These are phyloP conservation scores for Pyricularia sp. DNA, from an alignment of 2,329 filamentous ascomycete genomes.

Conservation along the genomic window DNA sequence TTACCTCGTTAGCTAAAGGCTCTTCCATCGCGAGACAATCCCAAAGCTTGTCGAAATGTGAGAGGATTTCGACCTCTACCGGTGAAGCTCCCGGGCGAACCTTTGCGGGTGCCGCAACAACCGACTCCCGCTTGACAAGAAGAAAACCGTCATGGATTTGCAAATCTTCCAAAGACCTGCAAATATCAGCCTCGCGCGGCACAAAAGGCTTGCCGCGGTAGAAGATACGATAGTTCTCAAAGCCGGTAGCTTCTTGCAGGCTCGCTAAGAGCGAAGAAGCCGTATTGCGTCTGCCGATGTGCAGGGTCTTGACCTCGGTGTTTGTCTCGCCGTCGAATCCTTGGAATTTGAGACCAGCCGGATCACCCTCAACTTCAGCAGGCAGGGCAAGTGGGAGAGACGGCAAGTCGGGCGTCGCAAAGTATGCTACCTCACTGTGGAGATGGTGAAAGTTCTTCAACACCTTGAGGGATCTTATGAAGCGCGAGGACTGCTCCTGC, in stretches of 20 bases:
- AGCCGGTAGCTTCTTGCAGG: slow-evolving; percentile 61
- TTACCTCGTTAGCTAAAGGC: slow-evolving; percentile 56
- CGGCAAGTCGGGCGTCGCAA: slow-evolving; percentile 48
- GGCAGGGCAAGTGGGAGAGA: slow-evolving; percentile 41
- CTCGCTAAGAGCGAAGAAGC: slow-evolving; percentile 58
- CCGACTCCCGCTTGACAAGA: slow-evolving; percentile 52
- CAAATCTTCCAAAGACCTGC: slow-evolving; percentile 59
- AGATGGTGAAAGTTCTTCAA: slow-evolving; percentile 58
- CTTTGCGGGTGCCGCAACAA: slow-evolving; percentile 29
- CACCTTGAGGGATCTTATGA: slow-evolving; percentile 60
- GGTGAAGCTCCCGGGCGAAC: slow-evolving; percentile 43
- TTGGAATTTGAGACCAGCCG: slow-evolving; percentile 63
- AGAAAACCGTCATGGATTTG: slow-evolving; percentile 55
- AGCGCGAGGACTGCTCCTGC: slow-evolving; percentile 49
- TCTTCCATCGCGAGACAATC: slow-evolving; percentile 68
- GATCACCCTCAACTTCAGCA: slow-evolving; percentile 49
- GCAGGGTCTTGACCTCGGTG: slow-evolving; percentile 51
- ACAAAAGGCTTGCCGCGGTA: slow-evolving; percentile 58
- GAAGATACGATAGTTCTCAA: slow-evolving; percentile 67
- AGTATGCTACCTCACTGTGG: slow-evolving; percentile 51
- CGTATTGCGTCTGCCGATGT: slow-evolving; percentile 63
- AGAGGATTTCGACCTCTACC: slow-evolving; percentile 70
- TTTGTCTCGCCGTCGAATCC: slow-evolving; percentile 54
- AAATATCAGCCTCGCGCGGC: slow-evolving; percentile 47
- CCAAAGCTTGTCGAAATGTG: slow-evolving; percentile 79